Conservation (phyloP, 179 eudicot species). For the Actinidia arguta region DNA sequence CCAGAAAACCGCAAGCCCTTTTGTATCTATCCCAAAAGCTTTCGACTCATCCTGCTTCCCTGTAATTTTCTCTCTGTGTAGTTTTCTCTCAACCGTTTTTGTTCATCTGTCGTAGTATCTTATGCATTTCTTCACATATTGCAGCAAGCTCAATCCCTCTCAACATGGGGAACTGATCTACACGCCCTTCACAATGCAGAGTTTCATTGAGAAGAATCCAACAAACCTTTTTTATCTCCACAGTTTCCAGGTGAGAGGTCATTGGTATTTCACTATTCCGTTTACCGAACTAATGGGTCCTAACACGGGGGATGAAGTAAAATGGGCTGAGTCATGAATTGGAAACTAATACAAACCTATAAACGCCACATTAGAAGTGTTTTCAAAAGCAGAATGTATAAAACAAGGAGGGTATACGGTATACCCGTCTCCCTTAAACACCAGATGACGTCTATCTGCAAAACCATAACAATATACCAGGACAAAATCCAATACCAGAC, state of each 20-base stretch:
- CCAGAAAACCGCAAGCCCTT: slow-evolving; percentile 61
- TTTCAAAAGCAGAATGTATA: too few relatives aligned
- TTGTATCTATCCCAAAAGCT: slow-evolving; percentile 60
- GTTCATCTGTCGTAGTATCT: neutral
- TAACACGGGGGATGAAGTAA: too few relatives aligned
- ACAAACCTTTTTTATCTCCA: slow-evolving; percentile 55
- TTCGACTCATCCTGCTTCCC: slow-evolving; percentile 64
- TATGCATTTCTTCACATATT: slow-evolving; percentile 15
- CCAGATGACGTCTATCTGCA: too few relatives aligned
- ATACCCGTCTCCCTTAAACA: too few relatives aligned
- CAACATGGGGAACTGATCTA: slow-evolving; percentile 77
- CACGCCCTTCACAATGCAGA: slow-evolving; percentile 66
- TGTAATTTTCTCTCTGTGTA: slow-evolving; percentile 42
- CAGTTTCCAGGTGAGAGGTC: slow-evolving; percentile 62
- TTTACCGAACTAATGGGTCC: too few relatives aligned
- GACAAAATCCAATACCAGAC: too few relatives aligned
- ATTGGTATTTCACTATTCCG: too few relatives aligned
- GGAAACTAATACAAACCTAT: too few relatives aligned
- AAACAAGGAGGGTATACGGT: too few relatives aligned
- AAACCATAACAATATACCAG: too few relatives aligned
- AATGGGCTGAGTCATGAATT: too few relatives aligned
- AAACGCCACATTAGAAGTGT: too few relatives aligned
- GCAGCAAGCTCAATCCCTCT: slow-evolving; percentile 62
- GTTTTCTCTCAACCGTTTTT: neutral
- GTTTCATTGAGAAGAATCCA: slow-evolving; percentile 67